phyloP scores from a whole-genome alignment of 1,139 yeast species.

The Geotrichum histeridarum region DNA sequence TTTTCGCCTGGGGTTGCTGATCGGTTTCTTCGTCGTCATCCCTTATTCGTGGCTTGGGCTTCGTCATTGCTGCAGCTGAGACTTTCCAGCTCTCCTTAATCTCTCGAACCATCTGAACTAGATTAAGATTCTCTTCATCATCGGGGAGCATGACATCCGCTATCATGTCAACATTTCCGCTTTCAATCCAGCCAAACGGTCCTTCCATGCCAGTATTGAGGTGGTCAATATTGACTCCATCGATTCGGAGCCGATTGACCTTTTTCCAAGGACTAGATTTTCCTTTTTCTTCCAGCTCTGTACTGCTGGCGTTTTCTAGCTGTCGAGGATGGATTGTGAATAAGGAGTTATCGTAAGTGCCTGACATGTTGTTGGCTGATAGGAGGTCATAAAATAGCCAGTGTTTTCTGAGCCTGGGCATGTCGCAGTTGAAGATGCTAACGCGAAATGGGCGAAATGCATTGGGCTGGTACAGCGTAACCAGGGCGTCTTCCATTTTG shows the following conservation, averaged over 20 bases:
- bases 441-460: constrained; percentile 80
- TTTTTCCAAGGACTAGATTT: constrained; percentile 47
- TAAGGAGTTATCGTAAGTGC: constrained; percentile 86
- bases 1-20: constrained; percentile 9
- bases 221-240: constrained; percentile 80
- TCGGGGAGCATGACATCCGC: constrained; percentile 84
- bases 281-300: constrained; percentile 20
- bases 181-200: constrained; percentile 94
- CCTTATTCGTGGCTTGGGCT: constrained; percentile 2
- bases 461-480: constrained; percentile 75
- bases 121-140: constrained; percentile 45
- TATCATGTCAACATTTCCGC: constrained; percentile 85
- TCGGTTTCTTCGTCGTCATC: neutral
- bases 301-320: constrained; percentile 21
- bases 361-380: constrained; percentile 80
- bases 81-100: constrained; percentile 42
- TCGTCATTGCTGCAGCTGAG: constrained; percentile 17
- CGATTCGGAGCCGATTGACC: constrained; percentile 76
- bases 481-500: constrained; percentile 75
- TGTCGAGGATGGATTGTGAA: constrained; percentile 86
- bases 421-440: constrained; percentile 78
- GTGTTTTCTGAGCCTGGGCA: constrained; percentile 75
- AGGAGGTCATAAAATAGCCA: constrained; percentile 87
- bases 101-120: constrained; percentile 38
- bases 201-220: constrained; percentile 85